These are phyloP conservation scores for Marchantia polymorpha DNA, from an alignment of 225 moss, liverwort and hornwort genomes.

Conservation along the genomic window DNA sequence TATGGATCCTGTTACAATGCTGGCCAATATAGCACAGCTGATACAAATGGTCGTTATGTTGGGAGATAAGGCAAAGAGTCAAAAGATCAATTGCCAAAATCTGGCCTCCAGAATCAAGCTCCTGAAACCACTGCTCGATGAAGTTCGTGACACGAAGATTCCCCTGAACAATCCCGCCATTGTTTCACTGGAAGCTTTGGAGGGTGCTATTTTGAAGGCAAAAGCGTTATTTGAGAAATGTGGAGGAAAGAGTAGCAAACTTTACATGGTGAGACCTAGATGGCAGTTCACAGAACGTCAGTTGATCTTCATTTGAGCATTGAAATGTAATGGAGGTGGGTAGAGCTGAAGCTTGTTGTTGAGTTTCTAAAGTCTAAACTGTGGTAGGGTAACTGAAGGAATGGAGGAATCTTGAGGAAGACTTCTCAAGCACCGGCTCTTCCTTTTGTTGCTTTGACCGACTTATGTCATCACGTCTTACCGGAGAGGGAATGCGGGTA, in stretches of 20 bases:
- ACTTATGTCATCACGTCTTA: background rate
- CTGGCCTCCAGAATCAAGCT: conserved; percentile 52
- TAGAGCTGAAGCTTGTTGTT: too few species aligned
- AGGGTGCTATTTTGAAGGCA: conserved; percentile 47
- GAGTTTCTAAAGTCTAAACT: background rate
- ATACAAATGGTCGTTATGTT: conserved; percentile 43
- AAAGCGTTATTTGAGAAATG: conserved; percentile 52
- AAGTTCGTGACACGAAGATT: conserved; percentile 52
- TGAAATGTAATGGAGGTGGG: background rate
- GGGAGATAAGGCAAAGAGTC: conserved; percentile 41
- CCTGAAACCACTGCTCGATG: conserved; percentile 56
- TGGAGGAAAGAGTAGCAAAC: conserved; percentile 46
- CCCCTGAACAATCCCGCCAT: conserved; percentile 28
- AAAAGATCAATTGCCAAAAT: conserved; percentile 50
- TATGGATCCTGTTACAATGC: conserved; percentile 36
- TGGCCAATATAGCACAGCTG: conserved; percentile 35
- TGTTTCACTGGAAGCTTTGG: conserved; percentile 40
- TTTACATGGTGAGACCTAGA: conserved; percentile 54
- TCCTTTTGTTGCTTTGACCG: background rate
- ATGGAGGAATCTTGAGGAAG: background rate
- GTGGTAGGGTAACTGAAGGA: background rate
- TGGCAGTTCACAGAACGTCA: background rate
- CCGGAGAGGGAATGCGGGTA: background rate
- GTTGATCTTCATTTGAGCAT: background rate
- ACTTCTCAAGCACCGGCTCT: background rate